Evolutionary conservation across 768 basidiomycete genomes (phyloP), one percentile per base, ranked within the genome.

Genomic region (Mycena floridula): DNA sequence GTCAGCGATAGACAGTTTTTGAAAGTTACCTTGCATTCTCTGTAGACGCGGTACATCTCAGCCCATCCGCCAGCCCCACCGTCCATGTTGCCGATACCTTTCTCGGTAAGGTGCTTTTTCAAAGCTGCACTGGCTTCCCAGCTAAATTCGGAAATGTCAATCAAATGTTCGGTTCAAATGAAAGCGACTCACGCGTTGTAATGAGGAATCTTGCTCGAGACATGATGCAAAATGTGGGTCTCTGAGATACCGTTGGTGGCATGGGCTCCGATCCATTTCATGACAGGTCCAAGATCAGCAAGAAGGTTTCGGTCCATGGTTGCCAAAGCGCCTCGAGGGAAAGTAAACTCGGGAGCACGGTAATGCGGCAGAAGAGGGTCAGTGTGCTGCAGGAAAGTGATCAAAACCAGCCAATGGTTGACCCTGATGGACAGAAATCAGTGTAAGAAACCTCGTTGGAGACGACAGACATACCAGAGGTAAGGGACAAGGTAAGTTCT

Each of bases 331-430:
- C 95, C 95, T 54, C 92, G 89, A 36, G 85, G 72, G 77, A 98
- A 99, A 28, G 84, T 93, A 75, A 95, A 97, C 59, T 87, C 84
- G 27, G 79, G 59, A 12, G 83, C 79, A 51, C 89, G 87, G 75
- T 96, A 97, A 68, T 97, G 95, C 40, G 94, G 94, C 36, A 98
- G 79, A 37, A 86, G 63, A 16, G 94, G 91, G 67, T 97, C 95
- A 55, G 95, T 97, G 73, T 99, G 95, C 70, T 99, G 95, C 41
- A 97, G 74, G 85, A 91, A 97, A 16, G 93, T 96, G 70, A 97
- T 96, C 55, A 92, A 58, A 46, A 97, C 90, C 43, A 97, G 76
- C 93, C 93, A 96, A 73, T 92, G 89, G 73, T 90, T 90, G 43
- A 85, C 81, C 82, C 79, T 83, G 48, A 8, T 12, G 8, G 47